Conservation (phyloP, 768 basidiomycete species). For the Leccinum pellstonianum region DNA sequence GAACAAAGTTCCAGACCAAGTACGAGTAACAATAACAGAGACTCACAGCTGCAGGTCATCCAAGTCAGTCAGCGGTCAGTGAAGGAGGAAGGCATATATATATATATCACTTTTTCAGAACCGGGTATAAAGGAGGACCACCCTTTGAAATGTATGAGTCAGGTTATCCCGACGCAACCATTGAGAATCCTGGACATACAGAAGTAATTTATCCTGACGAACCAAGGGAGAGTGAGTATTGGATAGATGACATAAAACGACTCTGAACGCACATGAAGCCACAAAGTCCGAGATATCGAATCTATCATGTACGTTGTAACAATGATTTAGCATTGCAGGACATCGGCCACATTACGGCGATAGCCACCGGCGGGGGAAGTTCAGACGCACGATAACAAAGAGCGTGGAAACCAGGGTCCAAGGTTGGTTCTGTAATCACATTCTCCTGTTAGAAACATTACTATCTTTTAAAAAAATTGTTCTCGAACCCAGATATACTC, state of each 20-base stretch:
- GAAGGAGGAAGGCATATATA: no score
- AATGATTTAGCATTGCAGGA: no score
- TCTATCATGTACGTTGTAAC: no score
- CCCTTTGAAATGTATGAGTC: no score
- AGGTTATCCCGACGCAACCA: background rate
- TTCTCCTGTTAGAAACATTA: background rate
- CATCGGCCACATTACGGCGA: background rate
- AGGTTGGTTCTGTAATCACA: background rate
- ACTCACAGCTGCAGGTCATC: no score
- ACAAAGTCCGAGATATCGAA: no score
- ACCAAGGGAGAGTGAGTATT: background rate
- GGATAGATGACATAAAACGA: background rate
- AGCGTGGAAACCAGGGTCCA: background rate
- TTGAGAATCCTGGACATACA: background rate
- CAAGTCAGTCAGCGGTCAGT: no score
- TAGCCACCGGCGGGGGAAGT: background rate
- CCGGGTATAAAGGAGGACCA: no score
- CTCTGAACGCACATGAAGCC: no score
- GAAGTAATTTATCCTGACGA: background rate
- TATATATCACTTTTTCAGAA: no score
- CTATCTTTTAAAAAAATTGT: background rate
- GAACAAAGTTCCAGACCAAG: no score
- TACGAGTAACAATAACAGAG: no score
- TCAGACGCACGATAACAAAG: background rate
- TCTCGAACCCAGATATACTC: background rate